Evolutionary conservation across 2,329 filamentous ascomycete species (phyloP), one percentile per base, ranked within the genome.

Genomic region (Cladobotryum protrusum): DNA sequence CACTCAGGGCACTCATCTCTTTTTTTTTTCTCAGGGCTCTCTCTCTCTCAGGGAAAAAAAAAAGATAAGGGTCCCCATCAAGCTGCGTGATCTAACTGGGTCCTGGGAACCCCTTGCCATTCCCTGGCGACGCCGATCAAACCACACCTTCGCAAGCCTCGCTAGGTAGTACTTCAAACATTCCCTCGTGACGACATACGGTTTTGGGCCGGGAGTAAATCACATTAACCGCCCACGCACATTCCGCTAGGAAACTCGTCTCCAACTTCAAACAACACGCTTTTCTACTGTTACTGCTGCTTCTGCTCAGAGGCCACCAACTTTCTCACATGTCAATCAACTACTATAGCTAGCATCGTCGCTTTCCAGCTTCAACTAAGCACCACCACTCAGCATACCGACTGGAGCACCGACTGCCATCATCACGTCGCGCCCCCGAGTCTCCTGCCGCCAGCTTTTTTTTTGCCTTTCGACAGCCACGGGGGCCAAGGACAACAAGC

Each of bases 61-160:
- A 29, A 29, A 29, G 24, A 29, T 29, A 29, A 29, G 24, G 24
- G 24, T 29, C 24, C 24, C 24, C 45, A 41, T 29, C 17, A 24
- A 36, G 49, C 49, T 33, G 46, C 17, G 29, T 45, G 49, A 42
- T 42, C 40, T 19, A 49, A 43, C 50, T 44, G 34, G 42, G 47
- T 48, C 48, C 50, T 53, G 50, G 50, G 50, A 54, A 44, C 47
- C 44, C 43, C 47, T 43, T 49, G 49, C 50, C 52, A 49, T 48
- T 50, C 52, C 55, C 50, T 53, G 55, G 47, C 52, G 49, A 48
- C 52, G 44, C 54, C 50, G 50, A 53, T 47, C 47, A 45, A 35
- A 29, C 29, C 33, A 43, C 46, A 49, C 43, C 42, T 49, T 40
- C 6, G 6, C 24, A 29, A 29, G 24, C 24, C 24, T 29, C 24